Evolutionary conservation across 2,329 filamentous ascomycete genomes (phyloP).

Genomic region (Fusarium pseudoanthophilum): DNA sequence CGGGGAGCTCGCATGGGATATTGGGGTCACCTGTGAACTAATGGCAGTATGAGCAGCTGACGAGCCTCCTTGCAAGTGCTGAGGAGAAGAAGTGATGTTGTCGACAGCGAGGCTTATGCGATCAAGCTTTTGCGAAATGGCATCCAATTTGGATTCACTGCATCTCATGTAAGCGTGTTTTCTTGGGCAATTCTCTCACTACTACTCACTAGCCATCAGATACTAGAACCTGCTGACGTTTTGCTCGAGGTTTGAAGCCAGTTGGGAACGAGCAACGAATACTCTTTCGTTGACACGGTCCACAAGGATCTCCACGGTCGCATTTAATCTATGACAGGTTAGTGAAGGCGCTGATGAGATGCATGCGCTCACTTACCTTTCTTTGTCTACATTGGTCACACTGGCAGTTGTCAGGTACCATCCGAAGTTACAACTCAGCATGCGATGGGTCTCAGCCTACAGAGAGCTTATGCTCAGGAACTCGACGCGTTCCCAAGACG

Average conservation of each 20-base stretch:
- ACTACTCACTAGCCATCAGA: constrained; percentile 6
- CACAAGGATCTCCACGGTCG: constrained; percentile 6
- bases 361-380: not conserved
- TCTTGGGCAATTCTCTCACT: accelerated
- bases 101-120: constrained; percentile 9
- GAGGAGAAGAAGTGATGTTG: not conserved
- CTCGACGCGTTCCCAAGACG: not conserved
- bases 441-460: not conserved
- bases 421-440: not conserved
- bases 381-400: constrained; percentile 13
- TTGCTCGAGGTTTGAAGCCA: constrained; percentile 8
- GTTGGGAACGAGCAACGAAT: constrained; percentile 6
- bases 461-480: constrained; percentile 15
- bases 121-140: constrained; percentile 5
- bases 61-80: not conserved
- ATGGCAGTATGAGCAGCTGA: not conserved
- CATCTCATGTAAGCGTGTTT: accelerated
- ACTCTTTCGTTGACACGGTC: constrained; percentile 4
- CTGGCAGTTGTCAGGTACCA: not conserved
- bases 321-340: not conserved
- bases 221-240: not conserved
- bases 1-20: not conserved
- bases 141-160: constrained; percentile 4
- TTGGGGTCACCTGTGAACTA: not conserved
- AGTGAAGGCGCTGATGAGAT: not conserved